Percentiles rank a stretch among this genome's conserved stretches.
Conservation (phyloP, 2,329 filamentous ascomycete species). For the Fusarium annulatum region DNA sequence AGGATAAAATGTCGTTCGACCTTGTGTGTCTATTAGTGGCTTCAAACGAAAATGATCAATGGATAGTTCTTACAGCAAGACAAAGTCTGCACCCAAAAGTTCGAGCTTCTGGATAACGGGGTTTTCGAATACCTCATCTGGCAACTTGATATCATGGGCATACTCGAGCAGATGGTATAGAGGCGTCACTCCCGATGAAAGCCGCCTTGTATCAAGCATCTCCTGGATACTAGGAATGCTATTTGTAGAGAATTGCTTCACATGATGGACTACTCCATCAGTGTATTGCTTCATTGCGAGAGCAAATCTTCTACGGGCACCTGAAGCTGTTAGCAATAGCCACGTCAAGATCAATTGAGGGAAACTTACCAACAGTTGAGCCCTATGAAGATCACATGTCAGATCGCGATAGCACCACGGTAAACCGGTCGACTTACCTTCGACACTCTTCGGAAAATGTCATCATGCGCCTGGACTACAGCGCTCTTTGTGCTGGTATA, state of each 20-base stretch:
- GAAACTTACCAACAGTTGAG: not conserved
- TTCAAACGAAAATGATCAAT: rapidly evolving
- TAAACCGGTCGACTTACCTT: not conserved
- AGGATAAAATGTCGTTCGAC: slow-evolving; percentile 10
- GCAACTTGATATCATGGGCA: not conserved
- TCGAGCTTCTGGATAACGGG: slow-evolving; percentile 3
- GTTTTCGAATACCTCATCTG: not conserved
- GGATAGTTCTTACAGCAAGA: not conserved
- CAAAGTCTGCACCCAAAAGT: slow-evolving; percentile 11
- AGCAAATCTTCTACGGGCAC: not conserved
- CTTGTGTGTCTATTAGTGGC: rapidly evolving
- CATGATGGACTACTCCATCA: slow-evolving; percentile 19
- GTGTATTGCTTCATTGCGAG: slow-evolving; percentile 15
- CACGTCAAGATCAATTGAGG: rapidly evolving
- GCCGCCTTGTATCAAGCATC: not conserved
- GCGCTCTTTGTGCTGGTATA: slow-evolving; percentile 1
- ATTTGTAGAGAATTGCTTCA: slow-evolving; percentile 7
- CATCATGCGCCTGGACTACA: slow-evolving; percentile 19
- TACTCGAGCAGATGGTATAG: slow-evolving; percentile 16
- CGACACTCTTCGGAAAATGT: slow-evolving; percentile 11
- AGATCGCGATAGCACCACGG: rapidly evolving
- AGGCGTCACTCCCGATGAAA: slow-evolving; percentile 11
- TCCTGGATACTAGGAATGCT: slow-evolving; percentile 6
- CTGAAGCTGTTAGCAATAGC: not conserved
- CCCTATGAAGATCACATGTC: not conserved